A percentile compares a stretch with the other conserved stretches of the same genome.
Conservation (phyloP, 164 flowering plant genomes). For the Akebia trifoliata region DNA sequence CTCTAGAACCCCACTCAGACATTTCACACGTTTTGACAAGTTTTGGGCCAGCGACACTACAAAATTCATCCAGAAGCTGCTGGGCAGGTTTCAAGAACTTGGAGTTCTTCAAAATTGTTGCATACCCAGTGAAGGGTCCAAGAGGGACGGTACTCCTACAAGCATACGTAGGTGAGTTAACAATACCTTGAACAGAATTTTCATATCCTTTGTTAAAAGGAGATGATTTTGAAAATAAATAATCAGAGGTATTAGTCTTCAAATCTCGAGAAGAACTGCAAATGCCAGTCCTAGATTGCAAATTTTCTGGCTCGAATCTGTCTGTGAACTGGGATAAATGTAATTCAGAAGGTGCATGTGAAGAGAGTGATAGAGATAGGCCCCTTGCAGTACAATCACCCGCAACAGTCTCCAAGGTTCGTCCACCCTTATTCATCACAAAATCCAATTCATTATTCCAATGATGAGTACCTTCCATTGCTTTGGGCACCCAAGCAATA, state of each 20-base stretch:
- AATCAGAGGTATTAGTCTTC: conserved; percentile 9
- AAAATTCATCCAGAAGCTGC: conserved; percentile 57
- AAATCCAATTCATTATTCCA: conserved; percentile 30
- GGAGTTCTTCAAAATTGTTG: conserved; percentile 68
- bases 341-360: conserved; percentile 27
- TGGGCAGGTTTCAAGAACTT: conserved; percentile 74
- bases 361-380: conserved; percentile 47
- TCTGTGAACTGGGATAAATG: conserved; percentile 23
- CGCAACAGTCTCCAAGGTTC: conserved; percentile 9
- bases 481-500: conserved; percentile 19
- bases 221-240: conserved; percentile 16
- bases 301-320: conserved; percentile 16
- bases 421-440: conserved; percentile 10
- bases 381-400: conserved; percentile 32
- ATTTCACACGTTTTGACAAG: conserved; percentile 11
- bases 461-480: conserved; percentile 19
- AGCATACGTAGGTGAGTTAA: conserved; percentile 25
- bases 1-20: conserved; percentile 24
- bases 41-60: conserved; percentile 21
- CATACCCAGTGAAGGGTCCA: conserved; percentile 94
- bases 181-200: conserved; percentile 27
- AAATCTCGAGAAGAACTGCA: conserved; percentile 19
- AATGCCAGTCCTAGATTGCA: conserved; percentile 11
- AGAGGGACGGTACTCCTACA: conserved; percentile 58
- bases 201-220: conserved; percentile 21